These are phyloP conservation scores for Fusarium azukiicola DNA, from an alignment of 2,329 filamentous ascomycete species.

Conservation along the genomic window DNA sequence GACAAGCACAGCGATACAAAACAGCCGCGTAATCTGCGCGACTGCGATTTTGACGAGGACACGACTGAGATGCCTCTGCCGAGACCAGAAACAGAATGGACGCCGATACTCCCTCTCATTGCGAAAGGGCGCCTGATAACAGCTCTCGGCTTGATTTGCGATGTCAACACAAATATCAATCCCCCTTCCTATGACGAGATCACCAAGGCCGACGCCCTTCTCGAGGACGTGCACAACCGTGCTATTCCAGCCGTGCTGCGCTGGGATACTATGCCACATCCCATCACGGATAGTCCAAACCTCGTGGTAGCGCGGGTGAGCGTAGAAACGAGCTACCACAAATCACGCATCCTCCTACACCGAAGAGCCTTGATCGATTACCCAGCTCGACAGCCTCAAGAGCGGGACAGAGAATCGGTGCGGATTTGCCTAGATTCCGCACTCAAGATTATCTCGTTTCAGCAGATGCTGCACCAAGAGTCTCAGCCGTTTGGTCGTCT, in stretches of 20 bases:
- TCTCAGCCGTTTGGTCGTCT: conserved; percentile 43
- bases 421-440: conserved; percentile 38
- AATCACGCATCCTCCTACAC: conserved; percentile 36
- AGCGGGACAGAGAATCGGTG: conserved; percentile 31
- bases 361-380: conserved; percentile 35
- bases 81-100: conserved; percentile 40
- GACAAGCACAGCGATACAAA: conserved; percentile 32
- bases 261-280: conserved; percentile 30
- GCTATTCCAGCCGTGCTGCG: conserved; percentile 33
- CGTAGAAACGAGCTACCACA: conserved; percentile 36
- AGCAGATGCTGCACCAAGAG: conserved; percentile 41
- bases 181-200: conserved; percentile 34
- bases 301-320: conserved; percentile 40
- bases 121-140: conserved; percentile 32
- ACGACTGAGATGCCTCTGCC: conserved; percentile 33
- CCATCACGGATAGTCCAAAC: conserved; percentile 41
- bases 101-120: conserved; percentile 33
- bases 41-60: conserved; percentile 37
- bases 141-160: conserved; percentile 35
- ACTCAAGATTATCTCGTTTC: conserved; percentile 38
- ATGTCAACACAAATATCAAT: conserved; percentile 34
- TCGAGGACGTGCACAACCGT: conserved; percentile 35
- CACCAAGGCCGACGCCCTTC: conserved; percentile 29
- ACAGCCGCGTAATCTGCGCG: conserved; percentile 31
- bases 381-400: conserved; percentile 25